Conservation (phyloP, 1,284 basidiomycete genomes). For the Puccinia coronata region DNA sequence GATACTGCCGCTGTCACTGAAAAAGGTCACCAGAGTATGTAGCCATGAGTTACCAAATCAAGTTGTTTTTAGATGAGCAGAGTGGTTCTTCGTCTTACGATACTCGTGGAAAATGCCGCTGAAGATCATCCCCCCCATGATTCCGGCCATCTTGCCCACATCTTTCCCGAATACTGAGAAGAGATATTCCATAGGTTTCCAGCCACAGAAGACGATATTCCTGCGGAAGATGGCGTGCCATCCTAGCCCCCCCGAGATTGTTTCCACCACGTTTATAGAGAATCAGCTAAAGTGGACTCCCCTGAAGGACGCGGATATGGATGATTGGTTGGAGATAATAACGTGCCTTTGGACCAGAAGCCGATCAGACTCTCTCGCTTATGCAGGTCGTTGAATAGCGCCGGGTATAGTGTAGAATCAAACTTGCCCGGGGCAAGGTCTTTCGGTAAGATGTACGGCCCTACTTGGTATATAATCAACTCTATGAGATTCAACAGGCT, state of each 20-base stretch:
- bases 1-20: slow-evolving; percentile 25
- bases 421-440: slow-evolving; percentile 40
- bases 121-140: slow-evolving; percentile 47
- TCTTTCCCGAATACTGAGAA: slow-evolving; percentile 33
- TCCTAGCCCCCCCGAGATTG: too few species aligned
- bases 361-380: slow-evolving; percentile 22
- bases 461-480: slow-evolving; percentile 31
- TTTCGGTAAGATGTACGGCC: slow-evolving; percentile 32
- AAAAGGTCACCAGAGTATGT: neutral
- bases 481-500: slow-evolving; percentile 34
- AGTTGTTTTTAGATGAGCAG: neutral
- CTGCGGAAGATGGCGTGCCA: slow-evolving; percentile 49
- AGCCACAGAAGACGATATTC: slow-evolving; percentile 45
- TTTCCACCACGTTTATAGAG: too few species aligned
- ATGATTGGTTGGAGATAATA: slow-evolving; percentile 14
- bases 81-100: neutral
- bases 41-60: neutral
- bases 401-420: slow-evolving; percentile 41
- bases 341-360: slow-evolving; percentile 47
- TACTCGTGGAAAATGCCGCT: slow-evolving; percentile 50
- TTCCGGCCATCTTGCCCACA: neutral
- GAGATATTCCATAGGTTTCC: slow-evolving; percentile 37
- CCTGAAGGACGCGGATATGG: too few species aligned
- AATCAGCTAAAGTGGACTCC: too few species aligned
- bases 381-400: slow-evolving; percentile 38